Percentiles rank a stretch among this genome's conserved stretches.
Conservation (phyloP, 2,329 filamentous ascomycete genomes). For the Penicillium sp. region DNA sequence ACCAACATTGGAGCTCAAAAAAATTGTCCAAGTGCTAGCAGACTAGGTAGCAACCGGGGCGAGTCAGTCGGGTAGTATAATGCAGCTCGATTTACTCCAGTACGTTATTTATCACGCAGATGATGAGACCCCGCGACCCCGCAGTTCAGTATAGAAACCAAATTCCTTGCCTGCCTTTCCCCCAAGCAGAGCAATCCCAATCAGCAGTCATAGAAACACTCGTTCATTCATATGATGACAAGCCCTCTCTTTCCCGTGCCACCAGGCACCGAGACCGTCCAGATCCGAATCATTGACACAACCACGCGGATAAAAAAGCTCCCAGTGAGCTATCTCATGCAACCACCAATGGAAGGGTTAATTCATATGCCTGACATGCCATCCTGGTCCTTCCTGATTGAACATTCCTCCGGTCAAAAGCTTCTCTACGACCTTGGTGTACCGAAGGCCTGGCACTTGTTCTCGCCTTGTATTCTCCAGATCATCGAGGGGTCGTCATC, state of each 20-base stretch:
- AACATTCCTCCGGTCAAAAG: constrained; percentile 36
- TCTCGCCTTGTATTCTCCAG: constrained; percentile 28
- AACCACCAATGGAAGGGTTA: constrained; percentile 8
- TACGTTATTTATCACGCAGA: background rate
- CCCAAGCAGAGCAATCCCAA: background rate
- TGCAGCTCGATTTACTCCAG: too few relatives aligned
- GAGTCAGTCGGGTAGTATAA: too few relatives aligned
- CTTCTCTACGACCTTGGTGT: constrained; percentile 52
- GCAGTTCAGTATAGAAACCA: background rate
- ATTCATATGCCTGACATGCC: constrained; percentile 1
- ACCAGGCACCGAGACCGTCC: constrained; percentile 1
- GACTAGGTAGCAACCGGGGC: too few relatives aligned
- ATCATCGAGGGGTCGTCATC: background rate
- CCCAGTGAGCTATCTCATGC: constrained; percentile 6
- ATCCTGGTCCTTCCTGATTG: constrained; percentile 25
- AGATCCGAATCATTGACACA: constrained; percentile 15
- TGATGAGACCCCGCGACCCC: background rate
- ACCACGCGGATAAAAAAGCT: constrained; percentile 7
- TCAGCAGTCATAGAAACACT: background rate
- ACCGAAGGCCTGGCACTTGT: constrained; percentile 48
- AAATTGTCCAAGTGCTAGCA: too few relatives aligned
- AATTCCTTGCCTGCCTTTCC: background rate
- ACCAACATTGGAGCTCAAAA: too few relatives aligned
- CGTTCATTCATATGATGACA: background rate
- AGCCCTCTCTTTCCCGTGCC: constrained; percentile 2